Base-by-base conservation (phyloP, 1,139 yeast genomes). In the Geotrichum aggregatum region DNA sequence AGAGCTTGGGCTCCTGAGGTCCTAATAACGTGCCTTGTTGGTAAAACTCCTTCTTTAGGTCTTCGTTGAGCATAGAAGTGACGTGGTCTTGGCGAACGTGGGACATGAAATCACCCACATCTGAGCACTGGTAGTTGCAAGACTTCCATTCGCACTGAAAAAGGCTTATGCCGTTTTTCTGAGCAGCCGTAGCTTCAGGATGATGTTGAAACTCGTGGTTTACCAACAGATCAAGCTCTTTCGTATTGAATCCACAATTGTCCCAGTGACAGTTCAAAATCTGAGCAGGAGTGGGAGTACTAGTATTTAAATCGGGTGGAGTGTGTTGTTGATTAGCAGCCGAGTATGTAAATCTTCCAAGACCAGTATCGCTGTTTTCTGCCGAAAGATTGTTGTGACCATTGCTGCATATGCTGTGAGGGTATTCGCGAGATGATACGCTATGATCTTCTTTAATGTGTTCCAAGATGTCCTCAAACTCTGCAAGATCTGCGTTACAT, bases 71-170 rank as follows among this genome's bases (percentile, higher is more conserved):
- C 52, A 49, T 49, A 11, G 44, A 43, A 2, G 71, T 63, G 19
- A 74, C 72, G 58, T 81, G 85, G 44, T 75, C 77, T 13, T 75
- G 68, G 49, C 79, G 77, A 52, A 87, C 74, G 67, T 87, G 96
- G 47, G 75, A 71, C 18, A 85, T 68, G 41, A 87, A 71, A 2
- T 77, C 67, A 40, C 79, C 71, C 42, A 82, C 64, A 59, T 81
- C 80, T 19, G 69, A 63, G 40, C 84, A 75, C 41, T 73, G 70
- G 62, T 73, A 84, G 49, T 76, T 71, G 73, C 96, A 87, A 52
- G 80, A 75, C 56, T 73, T 71, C 95, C 95, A 87, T 64, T 82
- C 87, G 71, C 96, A 87, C 48, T 70, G 79, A 61, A 57, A 69
- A 49, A 56, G 59, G 36, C 55, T 56, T 40, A 52, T 54, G 35